A percentile compares a stretch with the other conserved stretches of the same genome.
These are phyloP conservation scores for Fonsecaea pugnacius DNA, from an alignment of 2,329 filamentous ascomycete species.

Conservation along the genomic window DNA sequence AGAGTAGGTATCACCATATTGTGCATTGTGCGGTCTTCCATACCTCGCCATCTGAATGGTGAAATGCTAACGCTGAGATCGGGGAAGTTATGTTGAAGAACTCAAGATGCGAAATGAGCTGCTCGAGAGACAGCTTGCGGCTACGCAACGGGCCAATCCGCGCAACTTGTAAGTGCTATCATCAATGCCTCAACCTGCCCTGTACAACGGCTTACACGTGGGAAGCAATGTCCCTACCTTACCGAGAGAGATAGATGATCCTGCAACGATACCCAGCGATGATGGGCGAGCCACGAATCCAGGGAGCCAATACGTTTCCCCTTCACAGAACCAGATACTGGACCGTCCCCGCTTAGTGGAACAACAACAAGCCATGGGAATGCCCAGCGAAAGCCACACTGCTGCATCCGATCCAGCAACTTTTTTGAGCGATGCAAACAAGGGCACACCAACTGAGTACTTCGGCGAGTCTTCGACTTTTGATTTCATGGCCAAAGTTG, in stretches of 20 bases:
- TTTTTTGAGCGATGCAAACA: constrained; percentile 5
- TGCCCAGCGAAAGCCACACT: not conserved
- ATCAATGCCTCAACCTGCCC: not conserved
- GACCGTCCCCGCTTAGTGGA: not conserved
- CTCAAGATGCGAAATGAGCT: constrained; percentile 13
- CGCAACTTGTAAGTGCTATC: not conserved
- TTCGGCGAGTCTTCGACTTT: constrained; percentile 15
- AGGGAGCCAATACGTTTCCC: not conserved
- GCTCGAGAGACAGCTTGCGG: constrained; percentile 10
- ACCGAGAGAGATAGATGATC: not conserved
- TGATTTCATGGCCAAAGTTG: constrained; percentile 11
- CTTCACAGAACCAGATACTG: not conserved
- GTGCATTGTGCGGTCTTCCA: not conserved
- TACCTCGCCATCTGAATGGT: not conserved
- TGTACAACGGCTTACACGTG: not conserved
- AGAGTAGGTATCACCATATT: not conserved
- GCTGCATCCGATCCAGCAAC: constrained; percentile 2
- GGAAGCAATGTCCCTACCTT: constrained; percentile 1
- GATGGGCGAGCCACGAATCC: not conserved
- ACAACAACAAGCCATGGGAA: not conserved
- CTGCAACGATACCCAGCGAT: not conserved
- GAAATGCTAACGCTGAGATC: not conserved
- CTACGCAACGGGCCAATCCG: not conserved
- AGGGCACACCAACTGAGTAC: constrained; percentile 14
- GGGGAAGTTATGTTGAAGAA: constrained; percentile 10